These are phyloP conservation scores for Aspergillus quadrilineatus DNA, from an alignment of 2,329 filamentous ascomycete genomes.

Conservation along the genomic window DNA sequence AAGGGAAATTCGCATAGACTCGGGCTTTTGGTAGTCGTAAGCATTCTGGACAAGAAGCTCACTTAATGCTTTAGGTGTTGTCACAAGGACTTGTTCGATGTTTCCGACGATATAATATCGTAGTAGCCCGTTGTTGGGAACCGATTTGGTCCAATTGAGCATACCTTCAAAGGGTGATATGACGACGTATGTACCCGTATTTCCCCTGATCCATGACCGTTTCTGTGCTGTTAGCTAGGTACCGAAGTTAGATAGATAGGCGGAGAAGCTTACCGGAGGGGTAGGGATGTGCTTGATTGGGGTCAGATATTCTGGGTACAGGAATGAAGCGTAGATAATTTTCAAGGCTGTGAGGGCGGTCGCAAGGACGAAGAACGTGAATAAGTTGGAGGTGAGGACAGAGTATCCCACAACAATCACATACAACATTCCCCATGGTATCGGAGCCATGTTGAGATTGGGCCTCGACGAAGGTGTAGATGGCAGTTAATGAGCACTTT, in stretches of 20 bases:
- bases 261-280: conserved; percentile 44
- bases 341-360: conserved; percentile 23
- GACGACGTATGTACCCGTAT: conserved; percentile 38
- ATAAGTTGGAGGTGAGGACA: conserved; percentile 27
- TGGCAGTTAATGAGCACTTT: too few species aligned
- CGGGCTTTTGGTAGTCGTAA: conserved; percentile 69
- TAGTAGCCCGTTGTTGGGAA: conserved; percentile 69
- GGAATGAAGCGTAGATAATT: conserved; percentile 40
- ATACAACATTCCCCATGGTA: conserved; percentile 18
- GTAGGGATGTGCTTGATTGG: conserved; percentile 59
- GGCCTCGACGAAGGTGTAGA: not conserved
- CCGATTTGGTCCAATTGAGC: conserved; percentile 53
- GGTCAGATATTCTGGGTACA: conserved; percentile 60
- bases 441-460: conserved; percentile 7
- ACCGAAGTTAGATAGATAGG: not conserved
- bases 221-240: conserved; percentile 24
- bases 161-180: conserved; percentile 42
- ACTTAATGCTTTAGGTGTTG: conserved; percentile 63
- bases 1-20: conserved; percentile 44
- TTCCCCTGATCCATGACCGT: conserved; percentile 48
- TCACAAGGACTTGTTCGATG: conserved; percentile 61
- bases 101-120: conserved; percentile 65
- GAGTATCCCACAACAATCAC: conserved; percentile 26
- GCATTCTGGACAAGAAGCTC: conserved; percentile 68
- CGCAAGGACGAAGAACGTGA: conserved; percentile 26